phyloP scores from a whole-genome alignment of 129 eudicot species.

The Cynara cardunculus region DNA sequence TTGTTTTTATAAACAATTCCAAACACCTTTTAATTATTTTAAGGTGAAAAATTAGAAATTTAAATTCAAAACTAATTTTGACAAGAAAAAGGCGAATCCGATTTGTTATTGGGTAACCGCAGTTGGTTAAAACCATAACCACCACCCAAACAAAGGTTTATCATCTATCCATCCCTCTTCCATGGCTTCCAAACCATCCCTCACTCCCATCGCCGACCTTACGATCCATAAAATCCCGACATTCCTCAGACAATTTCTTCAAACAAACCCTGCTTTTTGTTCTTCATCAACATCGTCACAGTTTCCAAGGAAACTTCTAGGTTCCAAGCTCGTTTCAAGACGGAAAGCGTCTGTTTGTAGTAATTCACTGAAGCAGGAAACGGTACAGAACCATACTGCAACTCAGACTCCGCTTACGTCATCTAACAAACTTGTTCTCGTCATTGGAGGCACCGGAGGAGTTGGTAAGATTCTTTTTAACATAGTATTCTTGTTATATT shows the following conservation, averaged over 20 bases:
- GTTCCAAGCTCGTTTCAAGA: conserved; percentile 13
- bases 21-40: too few species aligned
- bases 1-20: too few species aligned
- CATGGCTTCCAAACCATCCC: conserved; percentile 54
- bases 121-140: conserved; percentile 2
- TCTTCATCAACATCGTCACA: conserved; percentile 11
- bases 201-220: conserved; percentile 35
- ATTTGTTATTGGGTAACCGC: background rate
- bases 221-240: conserved; percentile 17
- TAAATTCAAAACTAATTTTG: background rate
- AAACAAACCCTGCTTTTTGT: conserved; percentile 13
- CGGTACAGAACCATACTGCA: conserved; percentile 26
- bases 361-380: conserved; percentile 51
- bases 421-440: conserved; percentile 76
- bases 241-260: conserved; percentile 23
- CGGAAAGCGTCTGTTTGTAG: conserved; percentile 24
- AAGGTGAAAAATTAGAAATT: too few species aligned
- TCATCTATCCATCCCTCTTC: background rate
- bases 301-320: conserved; percentile 5
- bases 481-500: background rate
- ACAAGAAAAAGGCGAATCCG: too few species aligned
- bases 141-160: conserved; percentile 9
- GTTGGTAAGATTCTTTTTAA: conserved; percentile 49
- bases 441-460: conserved; percentile 90
- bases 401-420: conserved; percentile 17